Evolutionary conservation across 2,329 filamentous ascomycete species (phyloP), one percentile per base, ranked within the genome.

Genomic region (Calonectria ilicicola): DNA sequence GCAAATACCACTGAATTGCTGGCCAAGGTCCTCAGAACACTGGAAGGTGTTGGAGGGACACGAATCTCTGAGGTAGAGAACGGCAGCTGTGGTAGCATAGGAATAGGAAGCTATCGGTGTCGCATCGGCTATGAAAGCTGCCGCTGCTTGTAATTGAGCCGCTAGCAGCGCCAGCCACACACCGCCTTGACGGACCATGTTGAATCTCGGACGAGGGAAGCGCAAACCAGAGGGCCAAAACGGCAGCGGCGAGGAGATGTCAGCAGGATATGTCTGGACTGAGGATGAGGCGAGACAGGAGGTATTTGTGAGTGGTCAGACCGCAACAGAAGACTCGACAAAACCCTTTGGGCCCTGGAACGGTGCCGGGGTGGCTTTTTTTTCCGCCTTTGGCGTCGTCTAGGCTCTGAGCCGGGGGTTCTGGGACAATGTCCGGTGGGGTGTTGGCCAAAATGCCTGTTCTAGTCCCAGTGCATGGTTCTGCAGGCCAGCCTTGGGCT

Each of bases 21-120:
- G 74, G 10, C 89, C 89, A 63, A 87, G 82, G 10, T 83, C 82
- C 73, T 85, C 78, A 23, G 87, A 85, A 80, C 89, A 91, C 70
- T 85, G 87, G 78, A 86, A 89, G 72, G 86, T 89, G 76, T 88
- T 84, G 63, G 83, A 82, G 9, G 88, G 86, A 72, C 89, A 90
- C 65, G 78, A 70, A 23, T 79, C 77, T 69, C 83, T 77, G 12
- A 51, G 75, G 56, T 80, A 75, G 32, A 81, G 71, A 12, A 77
- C 60, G 12, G 75, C 70, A n/a, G 78, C 75, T 21, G 74, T 74
- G 23, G 78, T 72, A 29, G 70, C 71, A 44, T 78, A 78, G 6
- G 69, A 69, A 40, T 78, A 79, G 5, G 76, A 77, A 26, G 78
- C 75, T 56, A 72, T 71, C 40, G 73, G 71, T 66, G 76, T 75